Evolutionary conservation across 2,329 filamentous ascomycete species (phyloP).

Genomic region (Biscogniauxia marginata): DNA sequence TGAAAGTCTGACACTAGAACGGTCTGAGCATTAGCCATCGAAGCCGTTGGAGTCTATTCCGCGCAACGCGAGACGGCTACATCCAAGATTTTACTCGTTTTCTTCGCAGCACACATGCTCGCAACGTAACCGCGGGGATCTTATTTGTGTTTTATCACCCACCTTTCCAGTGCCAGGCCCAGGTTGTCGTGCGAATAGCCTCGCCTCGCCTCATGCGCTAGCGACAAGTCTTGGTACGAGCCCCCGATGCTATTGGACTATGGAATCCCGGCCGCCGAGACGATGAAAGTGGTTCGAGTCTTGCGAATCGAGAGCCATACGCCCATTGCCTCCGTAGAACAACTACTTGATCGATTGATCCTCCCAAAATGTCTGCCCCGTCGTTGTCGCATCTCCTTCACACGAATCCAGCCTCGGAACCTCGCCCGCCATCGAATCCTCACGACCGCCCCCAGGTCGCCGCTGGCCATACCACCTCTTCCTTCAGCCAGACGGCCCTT

Average conservation of each 20-base stretch:
- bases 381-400: slow-evolving; percentile 22
- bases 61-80: neutral
- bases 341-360: neutral
- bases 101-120: neutral
- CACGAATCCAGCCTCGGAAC: slow-evolving; percentile 8
- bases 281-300: neutral
- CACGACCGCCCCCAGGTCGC: slow-evolving; percentile 3
- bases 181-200: neutral
- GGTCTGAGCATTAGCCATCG: neutral
- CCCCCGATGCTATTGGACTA: neutral
- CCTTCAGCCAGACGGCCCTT: neutral
- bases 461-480: neutral
- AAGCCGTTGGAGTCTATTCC: neutral
- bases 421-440: neutral
- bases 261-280: neutral
- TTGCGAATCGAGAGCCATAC: neutral
- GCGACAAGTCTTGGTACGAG: neutral
- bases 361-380: slow-evolving; percentile 13
- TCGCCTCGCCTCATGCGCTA: neutral
- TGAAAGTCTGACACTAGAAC: neutral
- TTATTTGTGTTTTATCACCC: neutral
- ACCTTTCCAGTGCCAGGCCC: neutral
- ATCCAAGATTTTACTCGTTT: neutral
- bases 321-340: neutral
- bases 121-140: neutral